Evolutionary conservation across 441 rosid species (phyloP).

Genomic region (Pelargonium myrrhifolium): DNA sequence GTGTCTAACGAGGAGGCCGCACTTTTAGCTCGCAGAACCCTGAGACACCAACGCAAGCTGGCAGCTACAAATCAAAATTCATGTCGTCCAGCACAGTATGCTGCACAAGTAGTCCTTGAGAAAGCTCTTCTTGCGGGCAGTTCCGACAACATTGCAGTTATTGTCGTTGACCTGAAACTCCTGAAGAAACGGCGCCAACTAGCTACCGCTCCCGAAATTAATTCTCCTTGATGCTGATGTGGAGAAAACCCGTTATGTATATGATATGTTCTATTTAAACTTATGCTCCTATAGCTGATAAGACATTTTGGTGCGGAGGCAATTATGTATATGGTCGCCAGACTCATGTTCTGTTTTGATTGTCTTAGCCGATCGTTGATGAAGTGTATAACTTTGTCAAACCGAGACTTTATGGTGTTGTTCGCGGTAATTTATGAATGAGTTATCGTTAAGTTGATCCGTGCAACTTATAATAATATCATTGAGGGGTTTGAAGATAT

Average conservation of each 20-base stretch:
- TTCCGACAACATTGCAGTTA: constrained; percentile 8
- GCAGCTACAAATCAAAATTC: constrained; percentile 7
- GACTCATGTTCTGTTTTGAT: background rate
- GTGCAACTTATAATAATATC: background rate
- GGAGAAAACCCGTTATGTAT: background rate
- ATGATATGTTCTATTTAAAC: too few species aligned
- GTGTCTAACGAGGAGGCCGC: constrained; percentile 10
- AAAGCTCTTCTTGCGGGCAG: constrained; percentile 3
- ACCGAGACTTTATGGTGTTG: background rate
- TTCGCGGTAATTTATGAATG: background rate
- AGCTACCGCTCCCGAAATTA: background rate
- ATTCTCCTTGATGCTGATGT: background rate
- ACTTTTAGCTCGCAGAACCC: constrained; percentile 7
- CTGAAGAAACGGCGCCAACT: background rate
- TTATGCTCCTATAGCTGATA: too few species aligned
- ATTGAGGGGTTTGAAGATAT: background rate
- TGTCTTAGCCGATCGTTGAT: background rate
- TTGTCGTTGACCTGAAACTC: constrained; percentile 1
- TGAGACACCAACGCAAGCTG: constrained; percentile 7
- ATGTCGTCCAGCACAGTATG: constrained; percentile 5
- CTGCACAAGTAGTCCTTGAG: constrained; percentile 1
- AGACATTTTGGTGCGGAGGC: background rate
- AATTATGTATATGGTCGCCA: constrained; percentile 4
- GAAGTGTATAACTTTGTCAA: constrained; percentile 6
- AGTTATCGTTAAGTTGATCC: background rate